Conservation (phyloP, 768 basidiomycete genomes). For the Pisolithus tinctorius region DNA sequence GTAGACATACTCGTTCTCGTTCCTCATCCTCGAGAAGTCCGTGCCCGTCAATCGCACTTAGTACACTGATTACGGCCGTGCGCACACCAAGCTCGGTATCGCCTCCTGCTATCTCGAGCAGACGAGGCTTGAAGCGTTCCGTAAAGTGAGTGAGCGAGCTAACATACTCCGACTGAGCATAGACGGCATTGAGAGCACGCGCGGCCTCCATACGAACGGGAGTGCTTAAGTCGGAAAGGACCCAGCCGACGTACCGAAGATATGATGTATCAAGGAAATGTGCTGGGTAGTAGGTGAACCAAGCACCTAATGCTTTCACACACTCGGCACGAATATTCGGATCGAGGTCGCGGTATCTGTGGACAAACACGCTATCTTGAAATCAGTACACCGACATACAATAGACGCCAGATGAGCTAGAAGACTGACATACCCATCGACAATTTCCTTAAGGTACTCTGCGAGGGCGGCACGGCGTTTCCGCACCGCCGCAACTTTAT, state of each 20-base stretch:
- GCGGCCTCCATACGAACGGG: conserved; percentile 88
- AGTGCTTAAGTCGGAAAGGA: conserved; percentile 81
- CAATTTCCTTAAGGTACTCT: conserved; percentile 81
- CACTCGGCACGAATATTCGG: conserved; percentile 90
- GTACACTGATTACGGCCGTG: conserved; percentile 79
- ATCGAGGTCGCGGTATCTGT: conserved; percentile 93
- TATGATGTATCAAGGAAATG: conserved; percentile 85
- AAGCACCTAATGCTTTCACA: conserved; percentile 78
- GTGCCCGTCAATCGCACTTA: conserved; percentile 75
- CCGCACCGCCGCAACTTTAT: conserved; percentile 69
- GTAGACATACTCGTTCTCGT: conserved; percentile 68
- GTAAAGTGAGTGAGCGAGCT: conserved; percentile 81
- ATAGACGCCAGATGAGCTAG: background rate
- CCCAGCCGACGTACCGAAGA: conserved; percentile 93
- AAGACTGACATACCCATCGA: conserved; percentile 70
- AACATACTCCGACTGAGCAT: conserved; percentile 71
- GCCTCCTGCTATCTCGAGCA: conserved; percentile 88
- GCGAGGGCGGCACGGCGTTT: conserved; percentile 67
- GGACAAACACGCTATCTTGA: conserved; percentile 76
- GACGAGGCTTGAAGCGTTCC: conserved; percentile 85
- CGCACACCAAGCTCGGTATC: conserved; percentile 84
- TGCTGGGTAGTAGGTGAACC: conserved; percentile 85
- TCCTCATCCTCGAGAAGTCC: conserved; percentile 86
- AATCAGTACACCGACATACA: background rate
- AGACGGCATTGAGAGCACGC: conserved; percentile 72